Percentiles rank a stretch among this genome's conserved stretches.
phyloP scores from a whole-genome alignment of 805 yeast species.

The Ogataea pignaliae region DNA sequence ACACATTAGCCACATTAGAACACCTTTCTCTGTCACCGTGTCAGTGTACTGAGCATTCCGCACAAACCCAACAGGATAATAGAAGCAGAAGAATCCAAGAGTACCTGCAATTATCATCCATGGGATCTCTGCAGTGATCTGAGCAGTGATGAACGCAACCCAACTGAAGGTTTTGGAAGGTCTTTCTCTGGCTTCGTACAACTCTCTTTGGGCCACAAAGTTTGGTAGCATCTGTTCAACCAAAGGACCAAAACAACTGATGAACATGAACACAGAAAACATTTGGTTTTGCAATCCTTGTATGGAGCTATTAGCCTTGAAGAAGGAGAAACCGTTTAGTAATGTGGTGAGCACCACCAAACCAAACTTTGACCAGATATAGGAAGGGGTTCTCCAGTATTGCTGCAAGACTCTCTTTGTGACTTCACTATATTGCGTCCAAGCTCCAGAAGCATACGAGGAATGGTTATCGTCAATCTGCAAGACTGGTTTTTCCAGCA shows the following conservation, averaged over 20 bases:
- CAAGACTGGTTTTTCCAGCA: conserved; percentile 34
- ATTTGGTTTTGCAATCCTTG: conserved; percentile 77
- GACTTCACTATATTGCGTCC: conserved; percentile 38
- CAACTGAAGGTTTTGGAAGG: conserved; percentile 66
- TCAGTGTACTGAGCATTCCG: conserved; percentile 48
- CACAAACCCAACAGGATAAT: conserved; percentile 66
- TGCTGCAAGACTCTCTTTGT: conserved; percentile 48
- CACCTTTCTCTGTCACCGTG: conserved; percentile 45
- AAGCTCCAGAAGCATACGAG: conserved; percentile 40
- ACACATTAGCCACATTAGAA: conserved; percentile 34
- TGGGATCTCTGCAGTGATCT: conserved; percentile 59
- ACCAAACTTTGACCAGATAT: conserved; percentile 48
- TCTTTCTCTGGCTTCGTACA: conserved; percentile 66
- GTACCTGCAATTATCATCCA: conserved; percentile 58
- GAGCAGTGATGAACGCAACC: conserved; percentile 56
- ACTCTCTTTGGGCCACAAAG: conserved; percentile 52
- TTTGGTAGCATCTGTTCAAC: conserved; percentile 58
- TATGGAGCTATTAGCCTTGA: conserved; percentile 51
- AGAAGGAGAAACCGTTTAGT: conserved; percentile 63
- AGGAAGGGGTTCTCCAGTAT: conserved; percentile 57
- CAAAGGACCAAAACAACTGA: conserved; percentile 48
- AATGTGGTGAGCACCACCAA: conserved; percentile 51
- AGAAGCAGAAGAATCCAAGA: conserved; percentile 51
- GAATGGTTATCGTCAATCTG: conserved; percentile 28
- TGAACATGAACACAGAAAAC: conserved; percentile 67